These are phyloP conservation scores for Myrica gale DNA, from an alignment of 306 rosid species.

Conservation along the genomic window DNA sequence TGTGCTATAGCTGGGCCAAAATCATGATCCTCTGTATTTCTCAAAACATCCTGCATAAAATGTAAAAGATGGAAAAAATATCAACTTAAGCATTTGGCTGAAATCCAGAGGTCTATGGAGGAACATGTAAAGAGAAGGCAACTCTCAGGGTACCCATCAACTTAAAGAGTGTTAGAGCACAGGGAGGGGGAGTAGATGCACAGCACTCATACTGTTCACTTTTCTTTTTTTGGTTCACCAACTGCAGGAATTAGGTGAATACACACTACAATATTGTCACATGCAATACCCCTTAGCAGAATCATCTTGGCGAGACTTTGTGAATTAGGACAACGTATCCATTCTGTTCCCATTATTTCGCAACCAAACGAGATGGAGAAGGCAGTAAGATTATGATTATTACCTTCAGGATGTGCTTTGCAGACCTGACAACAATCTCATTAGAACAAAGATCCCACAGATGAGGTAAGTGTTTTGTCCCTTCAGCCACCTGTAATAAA, in stretches of 20 bases:
- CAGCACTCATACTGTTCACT: neutral
- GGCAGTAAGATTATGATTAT: slow-evolving; percentile 20
- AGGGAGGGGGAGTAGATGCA: neutral
- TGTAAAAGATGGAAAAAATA: slow-evolving; percentile 10
- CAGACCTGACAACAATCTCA: slow-evolving; percentile 93
- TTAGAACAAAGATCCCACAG: slow-evolving; percentile 88
- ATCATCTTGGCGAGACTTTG: neutral
- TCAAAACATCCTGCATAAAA: slow-evolving; percentile 66
- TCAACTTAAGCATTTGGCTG: slow-evolving; percentile 4
- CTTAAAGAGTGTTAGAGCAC: neutral
- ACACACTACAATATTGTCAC: neutral
- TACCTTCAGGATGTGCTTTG: slow-evolving; percentile 95
- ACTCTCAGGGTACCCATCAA: neutral
- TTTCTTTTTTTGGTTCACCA: neutral
- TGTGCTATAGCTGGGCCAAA: slow-evolving; percentile 74
- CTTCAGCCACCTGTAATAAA: slow-evolving; percentile 73
- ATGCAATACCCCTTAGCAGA: neutral
- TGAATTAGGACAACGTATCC: neutral
- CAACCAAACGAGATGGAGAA: slow-evolving; percentile 12
- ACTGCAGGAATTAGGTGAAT: neutral
- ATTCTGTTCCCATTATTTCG: neutral
- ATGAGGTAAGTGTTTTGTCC: slow-evolving; percentile 93
- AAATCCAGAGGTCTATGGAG: neutral
- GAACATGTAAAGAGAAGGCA: neutral
- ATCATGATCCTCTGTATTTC: slow-evolving; percentile 94